phyloP scores from a whole-genome alignment of 768 basidiomycete genomes.

The Auricularia auricula-judae region DNA sequence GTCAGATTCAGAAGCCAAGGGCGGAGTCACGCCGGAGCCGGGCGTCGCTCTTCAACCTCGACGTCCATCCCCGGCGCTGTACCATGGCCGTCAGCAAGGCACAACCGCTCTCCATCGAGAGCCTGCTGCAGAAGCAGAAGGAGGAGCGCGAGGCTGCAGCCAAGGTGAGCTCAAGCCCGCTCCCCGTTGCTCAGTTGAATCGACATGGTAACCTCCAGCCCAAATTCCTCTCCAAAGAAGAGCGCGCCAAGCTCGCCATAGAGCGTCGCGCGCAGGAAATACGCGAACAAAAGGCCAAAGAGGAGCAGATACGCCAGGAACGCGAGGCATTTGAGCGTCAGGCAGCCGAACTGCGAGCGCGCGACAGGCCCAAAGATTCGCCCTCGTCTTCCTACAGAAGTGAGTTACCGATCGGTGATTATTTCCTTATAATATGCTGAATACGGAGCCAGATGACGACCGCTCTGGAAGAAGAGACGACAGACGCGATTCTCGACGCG shows the following conservation, averaged over 20 bases:
- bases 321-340: constrained; percentile 65
- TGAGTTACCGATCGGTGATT: not conserved
- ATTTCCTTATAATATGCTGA: not conserved
- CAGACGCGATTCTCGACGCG: constrained; percentile 29
- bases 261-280: constrained; percentile 81
- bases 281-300: constrained; percentile 52
- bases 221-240: constrained; percentile 87
- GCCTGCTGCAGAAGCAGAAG: constrained; percentile 75
- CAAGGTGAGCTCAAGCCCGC: constrained; percentile 43
- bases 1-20: not conserved
- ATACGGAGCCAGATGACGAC: constrained; percentile 25
- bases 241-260: constrained; percentile 81
- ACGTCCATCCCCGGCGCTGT: not conserved
- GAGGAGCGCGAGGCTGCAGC: constrained; percentile 82
- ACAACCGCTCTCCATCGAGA: constrained; percentile 83
- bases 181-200: constrained; percentile 1
- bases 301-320: constrained; percentile 48
- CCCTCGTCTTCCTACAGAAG: not conserved
- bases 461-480: constrained; percentile 27
- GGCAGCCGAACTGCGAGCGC: constrained; percentile 48
- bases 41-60: not conserved
- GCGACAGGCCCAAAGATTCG: constrained; percentile 26
- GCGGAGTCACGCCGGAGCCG: not conserved
- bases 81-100: constrained; percentile 22
- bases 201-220: constrained; percentile 42